Base-by-base conservation (phyloP, 805 yeast species). In the Lachancea meyersii region DNA sequence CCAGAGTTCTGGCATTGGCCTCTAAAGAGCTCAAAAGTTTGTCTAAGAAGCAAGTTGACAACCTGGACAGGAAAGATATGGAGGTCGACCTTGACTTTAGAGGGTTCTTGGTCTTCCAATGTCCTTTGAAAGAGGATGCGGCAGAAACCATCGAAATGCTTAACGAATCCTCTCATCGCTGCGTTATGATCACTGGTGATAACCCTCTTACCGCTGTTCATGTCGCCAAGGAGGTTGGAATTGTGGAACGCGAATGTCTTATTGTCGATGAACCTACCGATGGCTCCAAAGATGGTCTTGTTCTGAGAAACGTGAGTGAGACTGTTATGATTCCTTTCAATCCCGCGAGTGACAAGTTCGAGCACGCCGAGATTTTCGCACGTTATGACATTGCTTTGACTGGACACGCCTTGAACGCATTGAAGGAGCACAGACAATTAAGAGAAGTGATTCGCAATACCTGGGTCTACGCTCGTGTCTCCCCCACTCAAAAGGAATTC, bases 151-250 rank as follows among this genome's bases (percentile, higher is more conserved):
- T 93, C 52, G 73, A 78, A 57, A 91, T 88, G 97, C 74, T 93
- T 65, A 91, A 87, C 65, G 95, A 87, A 60, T 88, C 97, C 1
- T 79, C 91, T 42, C 98, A 93, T 64, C 87, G 98, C 61, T 86
- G 87, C 62, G 79, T 93, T 33, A 93, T 93, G 98, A 93, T 93
- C 54, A 93, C 98, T 38, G 98, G 98, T 73, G 98, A 93, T 67
- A 93, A 91, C 65, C 97, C 98, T 31, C 76, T 93, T 60, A 93
- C 98, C 52, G 98, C 98, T 24, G 93, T 93, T 48, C 97, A 91
- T 62, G 98, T 93, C 54, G 97, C 97, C 18, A 80, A 81, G 54
- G 95, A 87, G 65, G 97, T 93, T 46, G 82, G 72, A 16, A 93
- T 93, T 58, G 82, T 88, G 46, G 84, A 83, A 39, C 80, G 87